Base-by-base conservation (phyloP, 139 green algal genomes). In the Tetradesmus lagerheimii region DNA sequence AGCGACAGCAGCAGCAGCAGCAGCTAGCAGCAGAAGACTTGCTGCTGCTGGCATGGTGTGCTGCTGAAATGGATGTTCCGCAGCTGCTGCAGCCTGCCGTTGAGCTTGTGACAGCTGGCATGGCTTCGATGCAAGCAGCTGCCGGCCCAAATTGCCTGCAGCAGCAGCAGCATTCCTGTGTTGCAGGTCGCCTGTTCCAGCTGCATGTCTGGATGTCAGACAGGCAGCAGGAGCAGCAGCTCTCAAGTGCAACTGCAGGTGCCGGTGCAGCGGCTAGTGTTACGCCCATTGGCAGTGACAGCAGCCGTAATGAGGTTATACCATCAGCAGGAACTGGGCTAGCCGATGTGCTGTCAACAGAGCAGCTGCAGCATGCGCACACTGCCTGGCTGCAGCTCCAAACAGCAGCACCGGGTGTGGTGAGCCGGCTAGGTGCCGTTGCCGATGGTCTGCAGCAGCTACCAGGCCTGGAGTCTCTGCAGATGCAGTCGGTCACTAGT, bases 151-250 rank as follows among this genome's bases (percentile, higher is more conserved):
- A 20, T 4, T 34, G 23, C 18, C 35, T 47, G 57, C 57, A 31
- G 57, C 57, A 71, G 57, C 57, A 71, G 12, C 57, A 27, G 34
- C 82, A 53, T 11, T 6, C 82, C 29, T 57, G 82, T 38, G 18
- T 87, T 35, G 82, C 53, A 29, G 82, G 35, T 9, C 82, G 82
- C 23, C 35, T 87, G 82, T 87, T 79, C 53, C 82, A 87, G 57
- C 38, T 88, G 38, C 83, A 88, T 45, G 39, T 88, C 1, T 88
- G 83, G 83, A 34, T 88, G 64, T 74, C 83, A 35, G 83, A 88
- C 57, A 87, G 82, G 57, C 82, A 79, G 71, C 57, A 78, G 43
- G 50, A 79, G 82, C 57, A 87, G 34, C 38, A 53, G 57, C 18
- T 43, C n/a, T n/a, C n/a, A n/a, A n/a, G n/a, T 11, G 29, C 71